Evolutionary conservation across 2,329 filamentous ascomycete species (phyloP).

Genomic region (Ophiostoma australiae): DNA sequence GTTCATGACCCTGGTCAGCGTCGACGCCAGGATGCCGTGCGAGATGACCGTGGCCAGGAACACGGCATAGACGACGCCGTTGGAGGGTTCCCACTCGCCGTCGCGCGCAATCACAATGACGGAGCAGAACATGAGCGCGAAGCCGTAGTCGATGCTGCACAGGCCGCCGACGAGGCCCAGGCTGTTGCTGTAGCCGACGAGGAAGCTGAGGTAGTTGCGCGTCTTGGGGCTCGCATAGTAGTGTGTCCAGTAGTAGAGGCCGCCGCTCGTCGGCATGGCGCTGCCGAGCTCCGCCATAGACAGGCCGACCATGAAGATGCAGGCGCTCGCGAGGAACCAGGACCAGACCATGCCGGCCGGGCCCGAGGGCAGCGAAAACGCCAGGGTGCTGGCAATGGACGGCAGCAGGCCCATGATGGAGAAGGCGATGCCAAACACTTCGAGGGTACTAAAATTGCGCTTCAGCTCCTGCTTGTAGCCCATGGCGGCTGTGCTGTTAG

Average conservation of each 20-base stretch:
- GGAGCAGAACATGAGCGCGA: slow-evolving; percentile 54
- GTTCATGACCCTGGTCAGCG: slow-evolving; percentile 52
- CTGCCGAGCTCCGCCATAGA: slow-evolving; percentile 53
- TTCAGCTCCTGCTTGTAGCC: slow-evolving; percentile 54
- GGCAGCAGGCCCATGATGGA: slow-evolving; percentile 58
- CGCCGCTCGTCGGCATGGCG: slow-evolving; percentile 55
- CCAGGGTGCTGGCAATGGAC: slow-evolving; percentile 55
- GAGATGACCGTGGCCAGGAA: slow-evolving; percentile 51
- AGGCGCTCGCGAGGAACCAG: slow-evolving; percentile 54
- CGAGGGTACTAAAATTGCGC: slow-evolving; percentile 57
- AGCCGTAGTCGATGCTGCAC: slow-evolving; percentile 56
- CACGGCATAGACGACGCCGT: slow-evolving; percentile 53
- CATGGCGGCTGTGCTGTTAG: slow-evolving; percentile 26
- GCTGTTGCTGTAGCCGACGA: slow-evolving; percentile 58
- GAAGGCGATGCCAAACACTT: slow-evolving; percentile 57
- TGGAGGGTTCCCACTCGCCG: slow-evolving; percentile 51
- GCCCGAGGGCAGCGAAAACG: slow-evolving; percentile 55
- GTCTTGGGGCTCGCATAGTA: slow-evolving; percentile 52
- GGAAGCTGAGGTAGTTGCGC: slow-evolving; percentile 54
- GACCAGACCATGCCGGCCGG: slow-evolving; percentile 59
- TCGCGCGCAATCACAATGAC: slow-evolving; percentile 54
- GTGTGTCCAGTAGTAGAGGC: slow-evolving; percentile 57
- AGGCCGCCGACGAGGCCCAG: slow-evolving; percentile 57
- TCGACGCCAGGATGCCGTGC: slow-evolving; percentile 51
- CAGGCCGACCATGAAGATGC: slow-evolving; percentile 56